Base-by-base conservation (phyloP, 2,329 filamentous ascomycete genomes). In the Pseudocercospora macadamiae region DNA sequence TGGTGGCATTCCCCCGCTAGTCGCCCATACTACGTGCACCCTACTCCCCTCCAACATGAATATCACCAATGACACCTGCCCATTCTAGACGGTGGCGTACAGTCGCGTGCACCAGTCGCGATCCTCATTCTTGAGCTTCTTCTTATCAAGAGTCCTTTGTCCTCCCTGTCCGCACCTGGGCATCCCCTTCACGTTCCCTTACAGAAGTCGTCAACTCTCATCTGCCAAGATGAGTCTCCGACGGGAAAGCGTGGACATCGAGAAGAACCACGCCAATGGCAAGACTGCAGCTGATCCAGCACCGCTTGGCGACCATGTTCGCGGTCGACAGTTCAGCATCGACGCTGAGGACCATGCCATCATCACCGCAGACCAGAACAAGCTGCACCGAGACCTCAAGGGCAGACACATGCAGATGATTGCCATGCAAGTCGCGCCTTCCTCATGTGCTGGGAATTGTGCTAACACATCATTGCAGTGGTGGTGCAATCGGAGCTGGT, bases 401-500 rank as follows among this genome's bases (percentile, higher is more conserved):
- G 66, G 68, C 58, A 66, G 71, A 58, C 71, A 74, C 59, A 70
- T 73, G 70, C 70, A 73, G 61, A 73, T 74, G 71, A 74, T 74
- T 63, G 71, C 71, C 42, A 71, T 73, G 62, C 54, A 44, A 57
- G 59, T 63, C 12, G 4, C 19, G 45, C 14, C 23, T 6, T 10
- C 42, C 39, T 3, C 25, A 14, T 7, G 3, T 19, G 23, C 2
- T 9, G 3, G 10, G 0, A 12, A 30, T 1, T 16, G 16, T 39
- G 9, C 51, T 59, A 25, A 57, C 25, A 36, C 12, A 9, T 4
- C 28, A 26, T 51, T 32, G 16, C 51, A 64, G 61, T 26, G 66
- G 66, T 53, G 66, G 66, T 28, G 65, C 62, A 12, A 80, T 82
- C 56, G 81, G 81, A 39, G 83, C 81, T 26, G 82, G 82, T 69